These are phyloP conservation scores for Fusarium cyanostomum DNA, from an alignment of 2,329 filamentous ascomycete genomes.

Conservation along the genomic window DNA sequence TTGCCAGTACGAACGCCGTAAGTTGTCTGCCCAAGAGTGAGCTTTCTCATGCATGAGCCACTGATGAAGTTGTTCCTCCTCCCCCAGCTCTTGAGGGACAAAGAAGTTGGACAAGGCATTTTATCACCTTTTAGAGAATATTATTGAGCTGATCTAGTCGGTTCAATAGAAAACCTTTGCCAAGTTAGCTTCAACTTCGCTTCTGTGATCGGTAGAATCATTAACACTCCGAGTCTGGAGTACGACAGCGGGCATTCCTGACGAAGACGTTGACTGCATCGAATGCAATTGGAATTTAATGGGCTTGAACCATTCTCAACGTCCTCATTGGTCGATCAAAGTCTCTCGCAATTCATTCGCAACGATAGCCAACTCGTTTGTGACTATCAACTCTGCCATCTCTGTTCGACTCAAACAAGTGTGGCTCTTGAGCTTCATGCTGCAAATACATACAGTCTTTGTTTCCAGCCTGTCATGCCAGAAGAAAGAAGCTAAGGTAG, in stretches of 20 bases:
- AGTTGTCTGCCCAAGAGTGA: background rate
- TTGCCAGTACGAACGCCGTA: background rate
- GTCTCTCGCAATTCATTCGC: too few relatives aligned
- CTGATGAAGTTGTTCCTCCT: background rate
- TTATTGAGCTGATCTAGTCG: background rate
- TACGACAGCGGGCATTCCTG: background rate
- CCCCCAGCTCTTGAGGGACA: background rate
- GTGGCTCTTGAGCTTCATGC: background rate
- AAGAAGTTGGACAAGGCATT: background rate
- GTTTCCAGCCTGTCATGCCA: background rate
- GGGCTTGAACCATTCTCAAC: background rate
- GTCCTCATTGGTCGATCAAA: background rate
- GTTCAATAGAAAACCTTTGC: background rate
- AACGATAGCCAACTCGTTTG: too few relatives aligned
- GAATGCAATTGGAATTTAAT: background rate
- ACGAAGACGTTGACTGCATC: background rate
- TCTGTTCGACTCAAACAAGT: background rate
- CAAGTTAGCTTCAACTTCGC: background rate
- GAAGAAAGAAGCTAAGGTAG: background rate
- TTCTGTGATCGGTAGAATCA: background rate
- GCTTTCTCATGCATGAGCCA: background rate
- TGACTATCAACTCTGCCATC: background rate
- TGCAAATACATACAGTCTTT: background rate
- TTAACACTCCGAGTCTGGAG: background rate
- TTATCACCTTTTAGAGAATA: too few relatives aligned